Evolutionary conservation across 1,139 yeast genomes (phyloP), one percentile per base, ranked within the genome.

Genomic region (Kluyveromyces sp.): DNA sequence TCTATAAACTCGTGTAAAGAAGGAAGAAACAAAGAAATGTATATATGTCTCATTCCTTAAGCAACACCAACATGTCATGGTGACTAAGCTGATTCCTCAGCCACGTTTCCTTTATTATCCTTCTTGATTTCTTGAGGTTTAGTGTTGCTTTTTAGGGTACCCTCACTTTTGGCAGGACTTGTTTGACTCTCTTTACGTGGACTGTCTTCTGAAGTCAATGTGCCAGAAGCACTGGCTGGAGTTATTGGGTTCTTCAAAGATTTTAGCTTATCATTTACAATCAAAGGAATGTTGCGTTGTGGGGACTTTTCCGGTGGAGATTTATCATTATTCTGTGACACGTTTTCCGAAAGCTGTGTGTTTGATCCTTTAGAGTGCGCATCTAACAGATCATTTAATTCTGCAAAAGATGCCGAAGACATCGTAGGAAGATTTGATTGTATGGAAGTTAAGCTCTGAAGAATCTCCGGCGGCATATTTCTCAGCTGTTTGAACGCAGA

Each of bases 391-490:
- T 38, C 41, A 20, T 38, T 38, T 19, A 38, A 31, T 17, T 38
- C 41, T 8, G 36, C 16, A 19, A 38, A 38, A 11, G 35, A 31
- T 9, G 28, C 35, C 4, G 41, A 38, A 13, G 41, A 18, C 16
- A 38, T 9, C 15, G 15, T 19, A 4, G 41, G 41, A 18, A 38
- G 18, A 13, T 46, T 49, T 3, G 46, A 43, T 33, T 49, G 52
- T 15, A 52, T 40, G 35, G 44, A 50, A 12, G 47, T 43, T 26
- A 54, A 40, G 16, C 44, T 47, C 18, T 53, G 55, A 16, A 55
- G 42, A 26, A 54, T 33, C n/a, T 54, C 58, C 11, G 53, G 46
- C 6, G 56, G 52, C 12, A 53, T 16, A 16, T 46, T 49, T 31
- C 48, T 49, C 40, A 49, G 19, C 18, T 47, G 49, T 17, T 44